Percentiles rank a stretch among this genome's conserved stretches.
phyloP scores from a whole-genome alignment of 2,329 filamentous ascomycete species.

The Chaetomiaceae sp. region DNA sequence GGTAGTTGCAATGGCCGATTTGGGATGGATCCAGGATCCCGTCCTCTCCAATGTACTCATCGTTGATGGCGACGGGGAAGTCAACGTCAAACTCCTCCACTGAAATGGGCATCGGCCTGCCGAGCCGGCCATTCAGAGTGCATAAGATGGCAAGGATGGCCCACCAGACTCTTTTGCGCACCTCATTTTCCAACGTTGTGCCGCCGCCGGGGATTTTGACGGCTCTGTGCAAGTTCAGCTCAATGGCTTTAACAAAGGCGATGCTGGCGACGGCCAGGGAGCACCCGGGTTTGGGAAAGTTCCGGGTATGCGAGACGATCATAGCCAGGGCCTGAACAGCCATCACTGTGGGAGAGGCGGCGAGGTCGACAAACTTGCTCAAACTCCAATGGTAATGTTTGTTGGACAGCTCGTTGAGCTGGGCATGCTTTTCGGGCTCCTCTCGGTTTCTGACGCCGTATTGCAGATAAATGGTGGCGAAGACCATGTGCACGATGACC shows the following conservation, averaged over 20 bases:
- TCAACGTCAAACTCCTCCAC: constrained; percentile 75
- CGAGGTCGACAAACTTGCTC: constrained; percentile 62
- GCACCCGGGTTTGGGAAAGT: constrained; percentile 74
- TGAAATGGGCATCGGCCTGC: constrained; percentile 69
- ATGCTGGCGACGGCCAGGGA: constrained; percentile 64
- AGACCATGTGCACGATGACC: constrained; percentile 72
- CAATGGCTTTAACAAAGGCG: constrained; percentile 65
- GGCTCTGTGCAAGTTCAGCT: constrained; percentile 72
- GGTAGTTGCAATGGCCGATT: constrained; percentile 59
- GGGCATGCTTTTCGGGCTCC: constrained; percentile 48
- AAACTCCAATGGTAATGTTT: constrained; percentile 74
- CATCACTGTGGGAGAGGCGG: constrained; percentile 56
- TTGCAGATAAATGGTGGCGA: constrained; percentile 74
- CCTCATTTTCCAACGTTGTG: constrained; percentile 63
- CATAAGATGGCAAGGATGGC: constrained; percentile 61
- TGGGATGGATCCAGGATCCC: constrained; percentile 52
- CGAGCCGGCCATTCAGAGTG: constrained; percentile 69
- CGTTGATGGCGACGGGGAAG: constrained; percentile 65
- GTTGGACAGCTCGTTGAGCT: constrained; percentile 63
- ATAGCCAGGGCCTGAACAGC: constrained; percentile 70
- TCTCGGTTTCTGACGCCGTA: constrained; percentile 66
- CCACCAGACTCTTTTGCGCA: constrained; percentile 78
- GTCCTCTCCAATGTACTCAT: constrained; percentile 63
- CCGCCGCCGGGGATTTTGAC: constrained; percentile 46
- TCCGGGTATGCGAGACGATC: constrained; percentile 67